phyloP scores from a whole-genome alignment of 2,329 filamentous ascomycete species.

The Cordyceps militaris region DNA sequence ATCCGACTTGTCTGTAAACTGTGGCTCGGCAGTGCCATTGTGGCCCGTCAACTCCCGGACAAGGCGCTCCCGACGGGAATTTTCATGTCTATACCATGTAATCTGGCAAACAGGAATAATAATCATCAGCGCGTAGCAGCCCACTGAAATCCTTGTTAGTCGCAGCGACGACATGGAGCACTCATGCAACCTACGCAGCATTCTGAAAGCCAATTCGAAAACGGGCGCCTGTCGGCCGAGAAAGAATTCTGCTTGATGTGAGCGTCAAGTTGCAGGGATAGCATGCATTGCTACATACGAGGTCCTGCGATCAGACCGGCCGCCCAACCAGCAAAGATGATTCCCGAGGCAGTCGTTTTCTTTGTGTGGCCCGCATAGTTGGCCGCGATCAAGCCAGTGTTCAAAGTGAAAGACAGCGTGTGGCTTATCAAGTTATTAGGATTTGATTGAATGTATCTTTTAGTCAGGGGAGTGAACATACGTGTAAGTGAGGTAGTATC shows the following conservation, averaged over 20 bases:
- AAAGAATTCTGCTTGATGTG: neutral
- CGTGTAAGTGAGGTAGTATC: slow-evolving; percentile 7
- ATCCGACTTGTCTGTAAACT: slow-evolving; percentile 6
- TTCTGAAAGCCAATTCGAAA: slow-evolving; percentile 1
- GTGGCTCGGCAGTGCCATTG: neutral
- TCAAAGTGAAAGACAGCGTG: neutral
- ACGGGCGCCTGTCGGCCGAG: neutral
- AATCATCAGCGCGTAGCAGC: slow-evolving; percentile 1
- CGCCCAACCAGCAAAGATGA: slow-evolving; percentile 15
- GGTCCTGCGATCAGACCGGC: slow-evolving; percentile 14
- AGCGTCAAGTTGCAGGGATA: neutral
- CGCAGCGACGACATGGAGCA: neutral
- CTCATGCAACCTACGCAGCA: neutral
- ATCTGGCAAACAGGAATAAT: neutral
- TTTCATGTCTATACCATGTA: slow-evolving; percentile 1
- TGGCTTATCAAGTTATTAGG: neutral
- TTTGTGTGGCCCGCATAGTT: slow-evolving; percentile 15
- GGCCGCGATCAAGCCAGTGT: slow-evolving; percentile 12
- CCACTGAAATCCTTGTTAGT: neutral
- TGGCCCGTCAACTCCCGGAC: neutral
- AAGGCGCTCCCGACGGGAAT: neutral
- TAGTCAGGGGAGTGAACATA: neutral
- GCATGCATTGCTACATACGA: neutral
- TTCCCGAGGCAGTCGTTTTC: slow-evolving; percentile 13
- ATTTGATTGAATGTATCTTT: too few species aligned